Percentiles rank a stretch among this genome's conserved stretches.
Evolutionary conservation across 2,329 filamentous ascomycete species (phyloP).

Genomic region (Colletotrichum tropicicola): DNA sequence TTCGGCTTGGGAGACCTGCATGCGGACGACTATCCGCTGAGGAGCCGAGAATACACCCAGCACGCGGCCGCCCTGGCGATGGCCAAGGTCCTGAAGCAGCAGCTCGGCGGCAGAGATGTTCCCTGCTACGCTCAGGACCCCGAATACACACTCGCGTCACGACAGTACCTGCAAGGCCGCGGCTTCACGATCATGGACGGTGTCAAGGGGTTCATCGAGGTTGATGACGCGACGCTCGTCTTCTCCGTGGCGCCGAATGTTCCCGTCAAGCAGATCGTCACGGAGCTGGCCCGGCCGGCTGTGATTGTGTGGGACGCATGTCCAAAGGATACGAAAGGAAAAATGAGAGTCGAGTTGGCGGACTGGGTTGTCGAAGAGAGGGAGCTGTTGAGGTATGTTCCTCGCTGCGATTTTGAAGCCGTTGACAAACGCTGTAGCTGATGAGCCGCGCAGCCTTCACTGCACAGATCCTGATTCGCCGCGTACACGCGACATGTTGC

Average conservation of each 20-base stretch:
- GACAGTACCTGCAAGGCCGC: background rate
- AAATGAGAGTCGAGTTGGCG: background rate
- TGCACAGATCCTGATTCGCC: background rate
- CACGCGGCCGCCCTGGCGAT: background rate
- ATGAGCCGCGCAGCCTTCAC: background rate
- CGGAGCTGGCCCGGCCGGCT: constrained; percentile 32
- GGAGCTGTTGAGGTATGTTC: background rate
- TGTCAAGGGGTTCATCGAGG: constrained; percentile 31
- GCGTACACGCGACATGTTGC: background rate
- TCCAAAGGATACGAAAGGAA: background rate
- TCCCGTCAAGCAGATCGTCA: constrained; percentile 34
- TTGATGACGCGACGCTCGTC: constrained; percentile 32
- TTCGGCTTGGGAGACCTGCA: background rate
- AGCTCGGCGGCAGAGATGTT: background rate
- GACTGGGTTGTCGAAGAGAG: background rate
- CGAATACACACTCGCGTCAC: background rate
- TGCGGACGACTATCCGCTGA: background rate
- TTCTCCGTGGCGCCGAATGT: constrained; percentile 25
- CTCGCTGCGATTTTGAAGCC: background rate
- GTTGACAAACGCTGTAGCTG: background rate
- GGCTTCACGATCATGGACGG: constrained; percentile 26
- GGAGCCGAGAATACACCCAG: background rate
- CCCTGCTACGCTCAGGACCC: constrained; percentile 2
- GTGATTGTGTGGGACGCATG: constrained; percentile 32
- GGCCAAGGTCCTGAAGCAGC: background rate